Evolutionary conservation across 441 rosid genomes (phyloP).

Genomic region (Dalechampia spathulata): DNA sequence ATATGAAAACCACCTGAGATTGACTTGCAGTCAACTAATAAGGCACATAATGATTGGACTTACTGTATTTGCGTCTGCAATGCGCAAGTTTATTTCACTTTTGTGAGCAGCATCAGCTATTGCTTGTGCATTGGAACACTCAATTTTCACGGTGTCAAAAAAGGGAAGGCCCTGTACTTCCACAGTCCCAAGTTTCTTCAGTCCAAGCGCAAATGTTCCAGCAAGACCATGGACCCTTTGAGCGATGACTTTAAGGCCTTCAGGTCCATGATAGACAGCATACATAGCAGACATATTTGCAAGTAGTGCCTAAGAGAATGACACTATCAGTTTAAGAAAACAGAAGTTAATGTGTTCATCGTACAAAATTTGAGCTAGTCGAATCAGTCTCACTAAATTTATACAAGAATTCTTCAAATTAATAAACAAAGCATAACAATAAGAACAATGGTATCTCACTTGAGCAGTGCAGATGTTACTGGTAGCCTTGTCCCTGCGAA

Average conservation of each 20-base stretch:
- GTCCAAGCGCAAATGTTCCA: slow-evolving; percentile 67
- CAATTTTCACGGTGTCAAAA: slow-evolving; percentile 80
- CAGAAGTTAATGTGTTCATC: not conserved
- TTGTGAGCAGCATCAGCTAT: slow-evolving; percentile 70
- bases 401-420: not conserved
- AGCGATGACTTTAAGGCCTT: slow-evolving; percentile 74
- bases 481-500: slow-evolving; percentile 96
- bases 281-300: slow-evolving; percentile 99
- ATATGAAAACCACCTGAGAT: slow-evolving; percentile 11
- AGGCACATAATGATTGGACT: slow-evolving; percentile 25
- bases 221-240: slow-evolving; percentile 91
- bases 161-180: slow-evolving; percentile 78
- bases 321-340: slow-evolving; percentile 4
- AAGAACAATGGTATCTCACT: slow-evolving; percentile 35
- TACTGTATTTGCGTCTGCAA: slow-evolving; percentile 74
- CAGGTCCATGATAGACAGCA: slow-evolving; percentile 97
- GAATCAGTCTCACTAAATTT: not conserved
- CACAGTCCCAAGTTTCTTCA: slow-evolving; percentile 75
- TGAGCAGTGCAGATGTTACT: slow-evolving; percentile 99
- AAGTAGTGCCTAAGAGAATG: slow-evolving; percentile 51
- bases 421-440: slow-evolving; percentile 2
- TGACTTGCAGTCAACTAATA: slow-evolving; percentile 5
- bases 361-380: slow-evolving; percentile 1
- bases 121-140: slow-evolving; percentile 64
- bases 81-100: slow-evolving; percentile 65